Percentiles rank a stretch among this genome's conserved stretches.
Conservation (phyloP, 306 rosid species). For the Heteromeles arbutifolia region DNA sequence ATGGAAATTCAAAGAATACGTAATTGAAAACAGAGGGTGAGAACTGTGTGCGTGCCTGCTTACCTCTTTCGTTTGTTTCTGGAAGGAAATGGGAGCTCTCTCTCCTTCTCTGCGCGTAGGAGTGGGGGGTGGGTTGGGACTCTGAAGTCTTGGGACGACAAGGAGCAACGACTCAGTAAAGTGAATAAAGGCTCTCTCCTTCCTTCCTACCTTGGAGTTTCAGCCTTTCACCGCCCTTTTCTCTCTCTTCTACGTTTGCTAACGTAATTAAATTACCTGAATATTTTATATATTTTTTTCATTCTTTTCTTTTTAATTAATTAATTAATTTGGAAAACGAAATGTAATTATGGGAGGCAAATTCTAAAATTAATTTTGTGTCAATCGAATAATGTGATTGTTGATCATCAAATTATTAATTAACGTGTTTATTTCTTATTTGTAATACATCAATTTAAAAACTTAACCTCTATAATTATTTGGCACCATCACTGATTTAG, state of each 20-base stretch:
- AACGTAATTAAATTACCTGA: neutral
- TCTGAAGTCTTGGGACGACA: neutral
- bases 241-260: constrained; percentile 7
- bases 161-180: constrained; percentile 16
- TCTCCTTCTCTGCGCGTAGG: neutral
- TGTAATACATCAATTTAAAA: too few species aligned
- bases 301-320: neutral
- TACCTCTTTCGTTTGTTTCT: neutral
- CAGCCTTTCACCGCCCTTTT: neutral
- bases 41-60: neutral
- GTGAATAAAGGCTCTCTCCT: neutral
- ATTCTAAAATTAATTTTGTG: too few species aligned
- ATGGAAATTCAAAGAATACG: neutral
- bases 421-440: too few species aligned
- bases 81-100: neutral
- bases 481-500: too few species aligned
- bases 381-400: too few species aligned
- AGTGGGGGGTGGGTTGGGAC: neutral
- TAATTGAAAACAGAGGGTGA: neutral
- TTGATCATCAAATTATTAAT: too few species aligned
- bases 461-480: too few species aligned
- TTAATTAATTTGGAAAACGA: neutral
- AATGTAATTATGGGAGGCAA: too few species aligned
- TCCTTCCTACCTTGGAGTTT: constrained; percentile 13
- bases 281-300: too few species aligned